A percentile compares a stretch with the other conserved stretches of the same genome.
Evolutionary conservation across 768 basidiomycete genomes (phyloP).

Genomic region (Lactifluus rugatus): DNA sequence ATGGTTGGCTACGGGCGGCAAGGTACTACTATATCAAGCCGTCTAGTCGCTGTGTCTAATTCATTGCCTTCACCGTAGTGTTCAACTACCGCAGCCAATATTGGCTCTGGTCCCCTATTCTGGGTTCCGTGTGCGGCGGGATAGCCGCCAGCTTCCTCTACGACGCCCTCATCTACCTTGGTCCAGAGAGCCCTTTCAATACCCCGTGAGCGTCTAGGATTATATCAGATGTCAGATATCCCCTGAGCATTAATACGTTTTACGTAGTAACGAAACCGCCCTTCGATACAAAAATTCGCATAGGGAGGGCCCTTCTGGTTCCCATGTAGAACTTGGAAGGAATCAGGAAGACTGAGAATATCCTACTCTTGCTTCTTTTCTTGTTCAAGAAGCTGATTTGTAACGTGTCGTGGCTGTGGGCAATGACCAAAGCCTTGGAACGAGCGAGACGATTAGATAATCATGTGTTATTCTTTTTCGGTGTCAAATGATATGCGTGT

Average conservation of each 20-base stretch:
- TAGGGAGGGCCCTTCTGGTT: background rate
- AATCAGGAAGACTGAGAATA: background rate
- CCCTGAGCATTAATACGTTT: background rate
- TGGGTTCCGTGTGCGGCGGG: conserved; percentile 52
- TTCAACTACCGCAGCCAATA: conserved; percentile 47
- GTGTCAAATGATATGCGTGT: background rate
- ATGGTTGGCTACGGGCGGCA: conserved; percentile 64
- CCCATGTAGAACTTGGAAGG: background rate
- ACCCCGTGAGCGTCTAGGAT: conserved; percentile 34
- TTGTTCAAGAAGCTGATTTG: no score
- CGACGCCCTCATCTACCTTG: conserved; percentile 48
- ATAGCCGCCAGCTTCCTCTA: conserved; percentile 46
- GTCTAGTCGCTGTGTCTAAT: background rate
- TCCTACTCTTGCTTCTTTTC: background rate
- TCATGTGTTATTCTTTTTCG: background rate
- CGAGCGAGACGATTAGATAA: conserved; percentile 7
- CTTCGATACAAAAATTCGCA: background rate
- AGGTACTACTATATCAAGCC: conserved; percentile 20
- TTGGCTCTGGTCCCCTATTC: conserved; percentile 62
- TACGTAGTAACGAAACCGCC: background rate
- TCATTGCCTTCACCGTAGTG: conserved; percentile 19
- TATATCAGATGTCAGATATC: background rate
- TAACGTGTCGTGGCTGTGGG: no score
- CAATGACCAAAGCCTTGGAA: no score
- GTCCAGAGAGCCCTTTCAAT: conserved; percentile 45